Percentiles rank a stretch among this genome's conserved stretches.
Conservation (phyloP, 352 stramenopile genomes). For the Globisporangium lucens region DNA sequence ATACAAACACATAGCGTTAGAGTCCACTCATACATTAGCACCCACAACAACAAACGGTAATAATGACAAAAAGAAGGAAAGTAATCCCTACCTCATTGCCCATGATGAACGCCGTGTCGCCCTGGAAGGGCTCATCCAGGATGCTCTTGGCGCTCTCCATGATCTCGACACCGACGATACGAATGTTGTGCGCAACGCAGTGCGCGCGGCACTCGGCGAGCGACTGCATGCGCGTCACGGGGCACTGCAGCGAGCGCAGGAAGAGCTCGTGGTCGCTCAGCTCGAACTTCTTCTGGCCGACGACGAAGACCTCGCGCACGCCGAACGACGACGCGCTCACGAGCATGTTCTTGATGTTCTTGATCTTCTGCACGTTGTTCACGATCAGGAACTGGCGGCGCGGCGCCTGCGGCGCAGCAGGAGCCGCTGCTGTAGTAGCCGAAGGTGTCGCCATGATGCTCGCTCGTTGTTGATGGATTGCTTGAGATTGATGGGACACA, state of each 20-base stretch:
- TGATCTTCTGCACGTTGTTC: conserved; percentile 92
- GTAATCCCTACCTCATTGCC: conserved; percentile 86
- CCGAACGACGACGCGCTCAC: conserved; percentile 83
- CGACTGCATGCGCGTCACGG: conserved; percentile 68
- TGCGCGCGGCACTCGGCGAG: conserved; percentile 77
- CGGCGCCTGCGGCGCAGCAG: background rate
- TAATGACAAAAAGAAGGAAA: background rate
- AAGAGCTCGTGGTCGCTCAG: conserved; percentile 51
- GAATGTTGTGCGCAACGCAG: conserved; percentile 59
- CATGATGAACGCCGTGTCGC: conserved; percentile 92
- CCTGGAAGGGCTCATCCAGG: conserved; percentile 64
- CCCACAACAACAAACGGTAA: background rate
- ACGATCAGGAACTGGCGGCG: conserved; percentile 79
- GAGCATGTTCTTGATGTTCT: conserved; percentile 88
- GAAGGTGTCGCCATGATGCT: background rate
- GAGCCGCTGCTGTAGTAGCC: background rate
- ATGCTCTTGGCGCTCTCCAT: conserved; percentile 77
- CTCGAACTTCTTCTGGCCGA: conserved; percentile 85
- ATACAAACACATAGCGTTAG: conserved; percentile 9
- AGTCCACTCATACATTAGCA: background rate
- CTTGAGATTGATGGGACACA: background rate
- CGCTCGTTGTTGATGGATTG: background rate
- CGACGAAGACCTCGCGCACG: conserved; percentile 79
- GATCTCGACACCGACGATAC: conserved; percentile 94
- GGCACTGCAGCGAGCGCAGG: conserved; percentile 39